Base-by-base conservation (phyloP, 164 flowering plant species). In the Macadamia integrifolia region DNA sequence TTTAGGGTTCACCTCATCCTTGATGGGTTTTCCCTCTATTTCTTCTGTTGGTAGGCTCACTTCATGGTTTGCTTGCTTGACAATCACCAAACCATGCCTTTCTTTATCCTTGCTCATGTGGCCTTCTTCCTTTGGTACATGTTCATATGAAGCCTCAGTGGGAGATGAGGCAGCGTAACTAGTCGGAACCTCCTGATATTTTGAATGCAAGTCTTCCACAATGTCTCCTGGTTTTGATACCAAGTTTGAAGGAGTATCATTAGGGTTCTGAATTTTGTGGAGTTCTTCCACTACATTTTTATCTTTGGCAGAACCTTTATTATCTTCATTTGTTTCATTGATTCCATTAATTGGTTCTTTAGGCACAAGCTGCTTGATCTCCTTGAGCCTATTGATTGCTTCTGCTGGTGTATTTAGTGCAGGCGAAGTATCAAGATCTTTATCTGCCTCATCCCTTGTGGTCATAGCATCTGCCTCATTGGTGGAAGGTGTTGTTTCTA, bases 221-320 rank as follows among this genome's bases (percentile, higher is more conserved):
- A 35, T 71, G 62, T 66, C 64, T 32, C 53, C 52, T 5, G 65
- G 43, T 63, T 63, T 49, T 67, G 63, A 52, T 70, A 57, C 71
- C 62, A 17, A 61, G 40, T 57, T 55, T 13, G 10, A 58, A 42
- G 8, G 30, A 18, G 66, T 42, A n/a, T 42, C 49, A 56, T 61
- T 42, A 23, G 48, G 71, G 65, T 62, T 72, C 63, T 66, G 52
- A 46, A 23, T 66, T 67, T 80, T 73, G 50, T 46, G 13, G n/a
- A 56, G 42, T 53, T 52, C 62, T 59, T 74, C 59, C 52, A 61
- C 30, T 31, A 30, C 13, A 60, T 55, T 74, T 67, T 40, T 60
- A 57, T 71, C 62, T 57, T 58, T 64, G 11, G 57, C 60, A 56
- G 65, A 55, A 55, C 28, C 17, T 70, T 44, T 69, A 9, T 11